phyloP scores from a whole-genome alignment of 495 filamentous ascomycete genomes.

The Neurospora sp. region DNA sequence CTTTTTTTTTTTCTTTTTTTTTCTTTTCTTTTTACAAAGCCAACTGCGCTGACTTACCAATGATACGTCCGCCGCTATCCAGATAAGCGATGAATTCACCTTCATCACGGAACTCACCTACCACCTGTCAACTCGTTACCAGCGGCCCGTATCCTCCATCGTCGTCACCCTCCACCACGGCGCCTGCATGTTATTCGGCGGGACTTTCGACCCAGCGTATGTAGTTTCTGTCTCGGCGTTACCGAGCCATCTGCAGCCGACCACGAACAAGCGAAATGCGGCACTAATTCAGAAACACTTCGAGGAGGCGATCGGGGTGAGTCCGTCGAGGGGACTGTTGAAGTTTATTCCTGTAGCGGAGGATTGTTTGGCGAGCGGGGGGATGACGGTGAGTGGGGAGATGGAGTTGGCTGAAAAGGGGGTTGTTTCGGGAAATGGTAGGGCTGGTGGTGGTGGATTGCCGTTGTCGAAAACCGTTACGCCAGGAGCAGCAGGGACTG shows the following conservation, averaged over 20 bases:
- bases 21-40: too few relatives aligned
- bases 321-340: slow-evolving; percentile 52
- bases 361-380: slow-evolving; percentile 59
- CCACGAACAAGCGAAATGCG: slow-evolving; percentile 76
- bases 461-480: background rate
- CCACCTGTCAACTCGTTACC: slow-evolving; percentile 61
- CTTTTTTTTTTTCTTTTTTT: too few relatives aligned
- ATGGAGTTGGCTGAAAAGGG: slow-evolving; percentile 44
- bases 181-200: slow-evolving; percentile 65
- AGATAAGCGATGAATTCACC: slow-evolving; percentile 59
- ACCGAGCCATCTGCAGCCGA: slow-evolving; percentile 54
- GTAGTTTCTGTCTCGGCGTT: slow-evolving; percentile 67
- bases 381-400: slow-evolving; percentile 57
- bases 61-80: background rate
- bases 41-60: too few relatives aligned
- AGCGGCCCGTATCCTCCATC: slow-evolving; percentile 58
- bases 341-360: slow-evolving; percentile 60
- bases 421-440: slow-evolving; percentile 13
- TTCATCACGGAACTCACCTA: slow-evolving; percentile 61
- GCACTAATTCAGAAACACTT: slow-evolving; percentile 62
- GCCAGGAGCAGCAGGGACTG: background rate
- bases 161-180: slow-evolving; percentile 64
- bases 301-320: slow-evolving; percentile 55
- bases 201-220: slow-evolving; percentile 69
- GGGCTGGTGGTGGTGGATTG: background rate